These are phyloP conservation scores for Suillus weaverae DNA, from an alignment of 768 basidiomycete species.

Conservation along the genomic window DNA sequence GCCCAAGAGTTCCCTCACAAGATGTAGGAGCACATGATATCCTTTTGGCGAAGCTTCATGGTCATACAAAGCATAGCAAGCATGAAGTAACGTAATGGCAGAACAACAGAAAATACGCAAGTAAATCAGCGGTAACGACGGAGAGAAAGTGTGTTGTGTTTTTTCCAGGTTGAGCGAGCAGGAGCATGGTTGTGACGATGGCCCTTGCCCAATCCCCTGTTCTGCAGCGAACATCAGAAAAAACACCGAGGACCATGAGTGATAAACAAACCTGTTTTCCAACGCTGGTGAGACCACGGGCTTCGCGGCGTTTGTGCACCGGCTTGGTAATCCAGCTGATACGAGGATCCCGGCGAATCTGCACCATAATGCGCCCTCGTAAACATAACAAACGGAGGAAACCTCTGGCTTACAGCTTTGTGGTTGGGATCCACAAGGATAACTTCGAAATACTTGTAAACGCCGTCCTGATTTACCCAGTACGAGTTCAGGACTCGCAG, in stretches of 20 bases:
- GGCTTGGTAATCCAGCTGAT: slow-evolving; percentile 99
- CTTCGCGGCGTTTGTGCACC: slow-evolving; percentile 98
- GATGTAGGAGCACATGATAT: not conserved
- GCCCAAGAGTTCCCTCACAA: not conserved
- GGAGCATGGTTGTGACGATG: slow-evolving; percentile 92
- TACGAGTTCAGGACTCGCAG: slow-evolving; percentile 96
- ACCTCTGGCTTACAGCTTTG: slow-evolving; percentile 70
- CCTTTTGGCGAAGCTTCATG: slow-evolving; percentile 14
- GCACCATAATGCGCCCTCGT: slow-evolving; percentile 16
- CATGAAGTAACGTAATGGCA: slow-evolving; percentile 26
- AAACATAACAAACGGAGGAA: not conserved
- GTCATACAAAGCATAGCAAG: slow-evolving; percentile 26
- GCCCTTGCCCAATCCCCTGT: slow-evolving; percentile 97
- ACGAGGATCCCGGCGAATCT: slow-evolving; percentile 93
- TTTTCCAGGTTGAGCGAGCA: slow-evolving; percentile 91
- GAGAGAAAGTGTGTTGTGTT: slow-evolving; percentile 95
- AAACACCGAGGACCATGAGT: not conserved
- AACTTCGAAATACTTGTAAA: slow-evolving; percentile 99
- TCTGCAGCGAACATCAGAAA: slow-evolving; percentile 45
- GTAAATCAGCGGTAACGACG: slow-evolving; percentile 75
- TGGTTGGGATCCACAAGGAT: slow-evolving; percentile 96
- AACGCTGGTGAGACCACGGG: slow-evolving; percentile 94
- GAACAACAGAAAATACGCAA: slow-evolving; percentile 3
- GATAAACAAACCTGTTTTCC: slow-evolving; percentile 82
- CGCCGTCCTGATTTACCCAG: slow-evolving; percentile 99